A percentile compares a stretch with the other conserved stretches of the same genome.
Conservation (phyloP, 169 alveolate genomes). For the Plasmodium fragile region DNA sequence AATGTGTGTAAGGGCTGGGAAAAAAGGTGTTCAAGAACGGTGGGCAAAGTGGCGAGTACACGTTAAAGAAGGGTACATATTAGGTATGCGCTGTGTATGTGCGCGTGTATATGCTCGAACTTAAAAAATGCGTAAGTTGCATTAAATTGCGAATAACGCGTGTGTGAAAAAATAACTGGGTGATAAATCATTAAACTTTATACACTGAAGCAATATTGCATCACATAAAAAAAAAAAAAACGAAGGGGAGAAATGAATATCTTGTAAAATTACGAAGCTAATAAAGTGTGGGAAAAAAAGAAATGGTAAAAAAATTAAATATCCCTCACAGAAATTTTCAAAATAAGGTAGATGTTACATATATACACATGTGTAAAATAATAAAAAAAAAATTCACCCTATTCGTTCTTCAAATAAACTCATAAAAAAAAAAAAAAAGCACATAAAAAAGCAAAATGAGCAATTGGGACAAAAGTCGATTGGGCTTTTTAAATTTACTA, state of each 20-base stretch:
- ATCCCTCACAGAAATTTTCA: constrained; percentile 3
- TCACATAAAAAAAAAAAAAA: background rate
- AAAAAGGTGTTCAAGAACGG: background rate
- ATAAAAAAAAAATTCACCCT: background rate
- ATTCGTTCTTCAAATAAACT: constrained; percentile 1
- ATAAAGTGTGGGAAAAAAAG: background rate
- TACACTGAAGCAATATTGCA: background rate
- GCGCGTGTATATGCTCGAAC: background rate
- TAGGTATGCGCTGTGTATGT: background rate
- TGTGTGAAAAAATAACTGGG: background rate
- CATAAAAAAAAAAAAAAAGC: background rate
- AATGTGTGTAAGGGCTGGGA: background rate
- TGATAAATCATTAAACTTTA: background rate
- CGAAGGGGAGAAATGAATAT: background rate
- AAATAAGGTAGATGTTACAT: constrained; percentile 7
- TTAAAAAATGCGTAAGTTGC: background rate
- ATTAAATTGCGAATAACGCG: background rate
- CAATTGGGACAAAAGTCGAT: background rate
- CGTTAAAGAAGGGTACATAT: background rate
- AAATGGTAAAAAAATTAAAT: background rate
- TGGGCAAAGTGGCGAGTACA: background rate
- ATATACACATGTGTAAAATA: constrained; percentile 7
- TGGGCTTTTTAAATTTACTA: background rate
- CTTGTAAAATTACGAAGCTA: background rate
- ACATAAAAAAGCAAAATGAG: background rate